phyloP scores from a whole-genome alignment of 1,139 yeast species.

The Candida neerlandica region DNA sequence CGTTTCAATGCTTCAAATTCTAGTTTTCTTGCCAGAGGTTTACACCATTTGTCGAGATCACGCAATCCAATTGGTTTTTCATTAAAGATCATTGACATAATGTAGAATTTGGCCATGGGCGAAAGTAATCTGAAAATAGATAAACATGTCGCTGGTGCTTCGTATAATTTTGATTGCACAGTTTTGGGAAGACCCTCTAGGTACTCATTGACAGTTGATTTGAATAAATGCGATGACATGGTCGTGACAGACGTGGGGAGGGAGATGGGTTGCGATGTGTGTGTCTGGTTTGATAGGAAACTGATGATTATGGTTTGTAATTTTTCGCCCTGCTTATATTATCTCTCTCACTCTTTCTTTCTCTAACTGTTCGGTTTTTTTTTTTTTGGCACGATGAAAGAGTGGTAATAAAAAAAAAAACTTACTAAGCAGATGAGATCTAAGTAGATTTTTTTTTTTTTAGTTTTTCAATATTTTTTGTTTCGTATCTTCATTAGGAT shows the following conservation, averaged over 20 bases:
- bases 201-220: slow-evolving; percentile 84
- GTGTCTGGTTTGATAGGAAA: background rate
- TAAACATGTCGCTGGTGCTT: slow-evolving; percentile 86
- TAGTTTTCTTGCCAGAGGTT: slow-evolving; percentile 51
- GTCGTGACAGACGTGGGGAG: background rate
- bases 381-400: background rate
- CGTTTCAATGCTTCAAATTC: slow-evolving; percentile 81
- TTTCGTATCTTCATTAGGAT: background rate
- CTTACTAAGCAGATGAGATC: slow-evolving; percentile 12
- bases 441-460: background rate
- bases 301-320: too few relatives aligned
- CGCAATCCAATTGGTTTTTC: slow-evolving; percentile 70
- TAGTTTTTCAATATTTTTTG: background rate
- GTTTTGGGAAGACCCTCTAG: slow-evolving; percentile 85
- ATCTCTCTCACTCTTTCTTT: background rate
- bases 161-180: slow-evolving; percentile 76
- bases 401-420: slow-evolving; percentile 1
- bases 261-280: background rate
- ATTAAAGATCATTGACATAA: slow-evolving; percentile 84
- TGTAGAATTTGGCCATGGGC: slow-evolving; percentile 82
- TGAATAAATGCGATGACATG: slow-evolving; percentile 52
- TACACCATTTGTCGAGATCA: slow-evolving; percentile 78
- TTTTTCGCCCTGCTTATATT: background rate
- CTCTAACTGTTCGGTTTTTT: background rate
- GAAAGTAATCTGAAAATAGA: slow-evolving; percentile 89